These are phyloP conservation scores for Abrus pulchellus DNA, from an alignment of 306 rosid species.

Conservation along the genomic window DNA sequence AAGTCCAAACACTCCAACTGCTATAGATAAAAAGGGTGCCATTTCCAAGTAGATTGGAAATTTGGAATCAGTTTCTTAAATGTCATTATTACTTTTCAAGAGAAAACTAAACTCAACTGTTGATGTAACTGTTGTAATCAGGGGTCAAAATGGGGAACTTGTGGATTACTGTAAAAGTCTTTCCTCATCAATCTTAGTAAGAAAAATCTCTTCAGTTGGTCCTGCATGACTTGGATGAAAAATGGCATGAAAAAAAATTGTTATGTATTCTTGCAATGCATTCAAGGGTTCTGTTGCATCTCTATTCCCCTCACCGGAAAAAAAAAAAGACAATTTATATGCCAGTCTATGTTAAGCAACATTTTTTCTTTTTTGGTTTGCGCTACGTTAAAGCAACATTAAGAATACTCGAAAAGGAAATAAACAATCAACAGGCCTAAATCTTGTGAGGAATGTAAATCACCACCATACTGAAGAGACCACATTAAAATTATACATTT, in stretches of 20 bases:
- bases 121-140: slow-evolving; percentile 24
- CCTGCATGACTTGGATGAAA: not conserved
- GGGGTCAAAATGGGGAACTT: not conserved
- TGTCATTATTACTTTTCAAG: not conserved
- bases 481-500: no score
- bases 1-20: slow-evolving; percentile 12
- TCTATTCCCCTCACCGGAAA: not conserved
- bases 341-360: not conserved
- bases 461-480: not conserved
- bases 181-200: not conserved
- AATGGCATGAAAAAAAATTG: slow-evolving; percentile 7
- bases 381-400: no score
- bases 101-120: not conserved
- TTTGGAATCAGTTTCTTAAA: not conserved
- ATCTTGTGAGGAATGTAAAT: not conserved
- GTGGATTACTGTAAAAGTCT: slow-evolving; percentile 1
- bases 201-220: slow-evolving; percentile 13
- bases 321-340: not conserved
- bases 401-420: not conserved
- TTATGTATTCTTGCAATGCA: not conserved
- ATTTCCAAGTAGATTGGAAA: not conserved
- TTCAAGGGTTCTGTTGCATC: slow-evolving; percentile 5
- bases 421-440: not conserved
- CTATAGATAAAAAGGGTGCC: not conserved
- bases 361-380: no score